Base-by-base conservation (phyloP, 257 asterid genomes). In the Plantago elongata region DNA sequence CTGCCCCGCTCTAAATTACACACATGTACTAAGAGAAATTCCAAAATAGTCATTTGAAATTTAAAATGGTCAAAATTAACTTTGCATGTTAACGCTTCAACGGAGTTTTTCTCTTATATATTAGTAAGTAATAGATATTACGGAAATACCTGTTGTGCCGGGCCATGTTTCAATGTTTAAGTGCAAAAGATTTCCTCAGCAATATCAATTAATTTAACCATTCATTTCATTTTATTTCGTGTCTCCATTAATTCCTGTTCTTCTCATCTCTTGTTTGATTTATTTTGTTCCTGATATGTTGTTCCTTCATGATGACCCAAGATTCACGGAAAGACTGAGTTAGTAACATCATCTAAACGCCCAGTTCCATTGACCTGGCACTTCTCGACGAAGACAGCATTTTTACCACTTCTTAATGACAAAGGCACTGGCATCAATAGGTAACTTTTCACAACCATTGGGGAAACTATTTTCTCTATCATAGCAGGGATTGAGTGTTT, bases 361-460 rank as follows among this genome's bases (percentile, higher is more conserved):
- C 97, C 99, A 51, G 97, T 93, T 74, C 96, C 99, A 9, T 76
- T 93, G 84, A 93, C 85, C 54, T 87, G 99, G 99, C 90, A 87
- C 71, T 93, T 93, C 71, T 87, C 97, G 13, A 80, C 95, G 54
- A 93, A 85, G 86, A 71, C 91, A 68, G 75, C 86, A 78, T 54
- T 89, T 65, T 70, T 82, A 64, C 96, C 94, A 12, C 99, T 93
- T 75, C 95, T 93, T 65, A 73, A 93, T 68, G 85, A 93, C 76
- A 93, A 85, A 79, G 99, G 99, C 85, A 87, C 91, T 29, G 80
- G 74, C 81, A 89, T 93, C 85, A 92, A 86, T 75, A 83, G 96
- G 99, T 89, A 77, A 79, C 54, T n/a, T 65, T 74, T 66, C 54
- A 34, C 64, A 43, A 17, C 40, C 51, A 45, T 55, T 55, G 17